phyloP scores from a whole-genome alignment of 108 stramenopile genomes.

The Mediolabrus comicus region DNA sequence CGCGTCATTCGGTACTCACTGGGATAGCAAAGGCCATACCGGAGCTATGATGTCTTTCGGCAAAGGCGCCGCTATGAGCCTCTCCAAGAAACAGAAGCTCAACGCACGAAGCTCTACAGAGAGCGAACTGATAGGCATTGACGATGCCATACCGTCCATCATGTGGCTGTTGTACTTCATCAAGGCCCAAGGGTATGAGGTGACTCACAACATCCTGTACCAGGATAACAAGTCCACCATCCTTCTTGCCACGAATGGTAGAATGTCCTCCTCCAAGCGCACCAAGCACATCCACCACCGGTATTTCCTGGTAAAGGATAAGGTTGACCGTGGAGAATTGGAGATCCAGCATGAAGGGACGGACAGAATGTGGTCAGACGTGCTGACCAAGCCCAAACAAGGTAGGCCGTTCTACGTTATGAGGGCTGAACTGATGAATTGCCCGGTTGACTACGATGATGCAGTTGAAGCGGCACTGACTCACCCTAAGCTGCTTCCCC shows the following conservation, averaged over 20 bases:
- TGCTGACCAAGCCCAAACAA: constrained; percentile 35
- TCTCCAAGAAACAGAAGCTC: neutral
- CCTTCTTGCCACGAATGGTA: constrained; percentile 43
- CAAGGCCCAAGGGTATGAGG: constrained; percentile 41
- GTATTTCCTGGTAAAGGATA: constrained; percentile 50
- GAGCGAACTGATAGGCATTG: neutral
- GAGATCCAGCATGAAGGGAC: constrained; percentile 13
- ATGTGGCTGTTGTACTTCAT: constrained; percentile 48
- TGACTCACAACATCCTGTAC: constrained; percentile 25
- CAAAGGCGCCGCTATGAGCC: constrained; percentile 8
- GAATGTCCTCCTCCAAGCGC: constrained; percentile 33
- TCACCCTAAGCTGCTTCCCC: no score
- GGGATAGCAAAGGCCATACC: constrained; percentile 40
- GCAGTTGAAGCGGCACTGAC: no score
- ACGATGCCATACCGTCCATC: constrained; percentile 36
- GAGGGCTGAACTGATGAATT: constrained; percentile 23
- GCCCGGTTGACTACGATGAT: neutral
- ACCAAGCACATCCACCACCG: constrained; percentile 49
- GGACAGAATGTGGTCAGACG: constrained; percentile 34
- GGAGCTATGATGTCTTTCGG: constrained; percentile 39
- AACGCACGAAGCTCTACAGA: neutral
- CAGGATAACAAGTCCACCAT: constrained; percentile 54
- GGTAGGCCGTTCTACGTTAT: constrained; percentile 12
- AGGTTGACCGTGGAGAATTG: constrained; percentile 17
- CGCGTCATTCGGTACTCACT: constrained; percentile 29